Evolutionary conservation across 306 rosid genomes (phyloP).

Genomic region (Phaseolus lunatus): DNA sequence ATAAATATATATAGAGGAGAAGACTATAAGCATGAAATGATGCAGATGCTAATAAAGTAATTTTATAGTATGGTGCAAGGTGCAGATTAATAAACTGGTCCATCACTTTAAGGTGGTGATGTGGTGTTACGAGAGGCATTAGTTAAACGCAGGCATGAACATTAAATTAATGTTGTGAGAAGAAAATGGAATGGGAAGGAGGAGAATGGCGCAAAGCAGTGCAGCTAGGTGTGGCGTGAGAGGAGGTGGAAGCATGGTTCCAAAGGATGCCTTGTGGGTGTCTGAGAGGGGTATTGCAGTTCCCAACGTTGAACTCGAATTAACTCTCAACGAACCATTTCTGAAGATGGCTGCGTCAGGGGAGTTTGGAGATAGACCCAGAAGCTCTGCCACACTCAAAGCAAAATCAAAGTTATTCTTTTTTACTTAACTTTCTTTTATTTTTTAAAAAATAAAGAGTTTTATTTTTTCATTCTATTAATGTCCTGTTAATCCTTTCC

Average conservation of each 20-base stretch:
- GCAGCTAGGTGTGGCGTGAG: background rate
- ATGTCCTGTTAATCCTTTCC: too few relatives aligned
- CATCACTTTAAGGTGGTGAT: background rate
- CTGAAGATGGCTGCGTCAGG: constrained; percentile 72
- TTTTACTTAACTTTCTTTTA: too few relatives aligned
- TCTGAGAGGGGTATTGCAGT: background rate
- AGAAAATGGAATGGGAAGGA: constrained; percentile 39
- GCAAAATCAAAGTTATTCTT: too few relatives aligned
- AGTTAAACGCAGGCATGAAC: background rate
- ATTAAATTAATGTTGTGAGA: background rate
- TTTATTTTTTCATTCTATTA: too few relatives aligned
- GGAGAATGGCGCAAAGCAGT: constrained; percentile 40
- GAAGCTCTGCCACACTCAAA: constrained; percentile 55
- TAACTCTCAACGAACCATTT: constrained; percentile 12
- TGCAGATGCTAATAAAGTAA: too few relatives aligned
- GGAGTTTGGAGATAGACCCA: constrained; percentile 63
- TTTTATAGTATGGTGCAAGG: too few relatives aligned
- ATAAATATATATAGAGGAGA: too few relatives aligned
- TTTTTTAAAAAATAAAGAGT: too few relatives aligned
- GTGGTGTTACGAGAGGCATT: background rate
- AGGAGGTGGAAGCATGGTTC: constrained; percentile 41
- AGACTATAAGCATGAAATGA: too few relatives aligned
- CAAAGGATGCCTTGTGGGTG: background rate
- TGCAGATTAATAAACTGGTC: too few relatives aligned
- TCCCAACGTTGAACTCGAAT: background rate